Base-by-base conservation (phyloP, 1,139 yeast genomes). In the Taphrina confusa region DNA sequence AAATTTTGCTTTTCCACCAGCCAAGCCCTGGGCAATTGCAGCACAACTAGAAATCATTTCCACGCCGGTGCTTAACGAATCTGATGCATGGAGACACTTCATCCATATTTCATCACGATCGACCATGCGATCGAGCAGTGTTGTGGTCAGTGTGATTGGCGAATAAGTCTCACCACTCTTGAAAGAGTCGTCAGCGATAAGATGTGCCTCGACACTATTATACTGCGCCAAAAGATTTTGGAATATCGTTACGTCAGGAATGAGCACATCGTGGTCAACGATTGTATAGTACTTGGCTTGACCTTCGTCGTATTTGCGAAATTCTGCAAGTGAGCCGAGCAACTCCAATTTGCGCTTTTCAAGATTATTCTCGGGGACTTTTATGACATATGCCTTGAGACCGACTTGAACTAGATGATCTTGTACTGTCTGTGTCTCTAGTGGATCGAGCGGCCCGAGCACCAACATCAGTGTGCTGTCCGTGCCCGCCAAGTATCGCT, bases 271-370 rank as follows among this genome's bases (percentile, higher is more conserved):
- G 45, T 54, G 49, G 44, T 54, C 58, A 5, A 54, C 12, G 20
- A 54, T 54, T n/a, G 58, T 44, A 23, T 54, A 54, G 39, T 54
- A 54, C 16, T 54, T 34, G 23, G 51, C 58, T 27, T 22, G 16
- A 18, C 58, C 58, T 22, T 54, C 42, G 9, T 54, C 40, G 34
- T 54, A 54, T 14, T 30, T 25, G 22, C 37, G 36, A 16, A 54
- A 54, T 27, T 54, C 58, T 23, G 33, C 42, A 23, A 54, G 31
- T 4, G 33, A 18, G n/a, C 47, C 45, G 9, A 54, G 42, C 3
- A 54, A 22, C 25, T 54, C 49, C 25, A 54, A 33, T 23, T 54
- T 54, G 34, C 50, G 51, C 44, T 33, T 34, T 14, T 30, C 51
- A 33, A 25, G 12, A 22, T 54, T 34, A 4, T 42, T 36, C 14